Evolutionary conservation across 352 stramenopile genomes (phyloP), one percentile per base, ranked within the genome.

Genomic region (Globisporangium heterothallicum): DNA sequence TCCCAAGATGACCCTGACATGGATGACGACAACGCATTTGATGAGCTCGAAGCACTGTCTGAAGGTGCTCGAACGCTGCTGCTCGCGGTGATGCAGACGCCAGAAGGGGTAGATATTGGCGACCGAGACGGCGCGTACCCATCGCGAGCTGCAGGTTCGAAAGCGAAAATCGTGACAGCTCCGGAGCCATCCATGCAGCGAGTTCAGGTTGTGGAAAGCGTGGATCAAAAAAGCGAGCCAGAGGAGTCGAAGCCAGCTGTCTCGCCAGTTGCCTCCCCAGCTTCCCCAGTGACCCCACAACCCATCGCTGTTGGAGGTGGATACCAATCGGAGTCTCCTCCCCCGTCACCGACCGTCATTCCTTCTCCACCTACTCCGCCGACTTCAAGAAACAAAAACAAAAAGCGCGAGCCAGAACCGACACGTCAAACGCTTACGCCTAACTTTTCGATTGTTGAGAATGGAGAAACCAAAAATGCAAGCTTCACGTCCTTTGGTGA

Each of bases 401-500:
- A 32, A 34, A 42, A 38, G 21, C 38, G n/a, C 19, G 29, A 30
- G 3, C 9, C 55, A 3, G 46, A 52, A 30, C 22, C 45, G 12
- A 38, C n/a, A 6, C 58, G 56, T 2, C 29, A 58, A 29, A 49
- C 47, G 12, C 49, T 89, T 14, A 82, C 60, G 10, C 82, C 82
- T 14, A 90, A 89, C 58, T 92, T 88, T 29, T 71, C 64, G 14
- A 77, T 92, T 29, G 82, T 90, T 12, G 73, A 82, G 30, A 36
- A 68, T 58, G 35, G 59, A 51, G 58, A 80, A 48, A 63, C 74
- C 18, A 89, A 85, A 43, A 72, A 74, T 25, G 69, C 72, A 46
- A 95, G 84, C 51, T 95, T 95, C 38, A 91, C 74, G 19, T 95
- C 84, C 24, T 95, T 95, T 59, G 82, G 79, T 42, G 78, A 90